Percentiles rank a stretch among this genome's conserved stretches.
phyloP scores from a whole-genome alignment of 805 yeast genomes.

The Dipodascus albidus region DNA sequence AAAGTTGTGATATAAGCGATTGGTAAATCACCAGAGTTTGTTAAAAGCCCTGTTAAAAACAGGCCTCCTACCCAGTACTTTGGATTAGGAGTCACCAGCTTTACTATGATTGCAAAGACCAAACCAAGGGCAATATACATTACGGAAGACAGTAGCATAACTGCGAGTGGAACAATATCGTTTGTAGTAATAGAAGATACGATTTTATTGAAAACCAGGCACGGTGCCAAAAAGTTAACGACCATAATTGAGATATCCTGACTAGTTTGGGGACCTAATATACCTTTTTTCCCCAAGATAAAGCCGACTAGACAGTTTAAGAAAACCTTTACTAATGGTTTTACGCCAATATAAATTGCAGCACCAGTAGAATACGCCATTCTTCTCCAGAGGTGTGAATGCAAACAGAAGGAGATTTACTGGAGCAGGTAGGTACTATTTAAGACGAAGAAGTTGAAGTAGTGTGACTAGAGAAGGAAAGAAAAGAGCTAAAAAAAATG shows the following conservation, averaged over 20 bases:
- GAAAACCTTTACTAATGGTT: constrained; percentile 79
- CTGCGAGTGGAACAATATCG: constrained; percentile 63
- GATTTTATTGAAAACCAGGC: constrained; percentile 63
- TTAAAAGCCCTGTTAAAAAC: constrained; percentile 59
- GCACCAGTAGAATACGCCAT: constrained; percentile 36
- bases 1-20: constrained; percentile 64
- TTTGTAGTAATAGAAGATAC: constrained; percentile 52
- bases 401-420: not conserved
- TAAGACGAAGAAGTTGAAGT: not conserved
- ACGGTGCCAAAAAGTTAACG: constrained; percentile 60
- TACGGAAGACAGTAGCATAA: constrained; percentile 39
- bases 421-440: not conserved
- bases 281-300: constrained; percentile 43
- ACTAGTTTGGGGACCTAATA: constrained; percentile 54
- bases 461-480: too few species aligned
- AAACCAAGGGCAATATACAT: constrained; percentile 37
- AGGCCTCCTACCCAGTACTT: constrained; percentile 68
- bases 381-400: constrained; percentile 9
- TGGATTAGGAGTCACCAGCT: constrained; percentile 48
- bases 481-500: too few species aligned
- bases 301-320: constrained; percentile 59
- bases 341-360: constrained; percentile 65
- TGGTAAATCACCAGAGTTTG: constrained; percentile 74
- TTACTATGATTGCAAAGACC: constrained; percentile 29
- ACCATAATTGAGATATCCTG: constrained; percentile 60